Conservation (phyloP, 805 yeast species). For the Lachancea dasiensis region DNA sequence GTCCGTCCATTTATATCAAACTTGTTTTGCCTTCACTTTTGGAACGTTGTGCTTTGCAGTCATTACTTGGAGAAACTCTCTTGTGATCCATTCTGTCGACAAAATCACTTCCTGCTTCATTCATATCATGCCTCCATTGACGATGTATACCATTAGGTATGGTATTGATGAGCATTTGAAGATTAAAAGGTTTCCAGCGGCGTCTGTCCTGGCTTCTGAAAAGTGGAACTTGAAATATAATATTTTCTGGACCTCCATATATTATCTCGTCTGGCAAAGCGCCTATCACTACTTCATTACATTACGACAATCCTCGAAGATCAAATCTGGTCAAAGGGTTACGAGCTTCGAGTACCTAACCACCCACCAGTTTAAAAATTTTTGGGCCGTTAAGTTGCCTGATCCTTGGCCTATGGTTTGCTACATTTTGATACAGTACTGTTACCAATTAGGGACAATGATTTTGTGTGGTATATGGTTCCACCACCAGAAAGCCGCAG, state of each 20-base stretch:
- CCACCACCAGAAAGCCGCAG: conserved; percentile 58
- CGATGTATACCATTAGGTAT: conserved; percentile 82
- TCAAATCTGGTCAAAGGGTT: conserved; percentile 68
- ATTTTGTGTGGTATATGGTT: conserved; percentile 86
- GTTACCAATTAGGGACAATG: conserved; percentile 85
- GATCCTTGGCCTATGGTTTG: conserved; percentile 83
- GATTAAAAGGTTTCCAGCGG: conserved; percentile 68
- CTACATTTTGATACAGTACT: conserved; percentile 79
- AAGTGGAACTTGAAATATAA: conserved; percentile 52
- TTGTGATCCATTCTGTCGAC: conserved; percentile 86
- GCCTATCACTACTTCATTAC: conserved; percentile 90
- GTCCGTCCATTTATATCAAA: conserved; percentile 64
- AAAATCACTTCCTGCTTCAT: conserved; percentile 88
- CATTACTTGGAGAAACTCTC: conserved; percentile 90
- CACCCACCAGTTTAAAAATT: conserved; percentile 55
- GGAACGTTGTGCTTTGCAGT: conserved; percentile 94
- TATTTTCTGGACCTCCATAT: conserved; percentile 69
- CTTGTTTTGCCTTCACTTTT: conserved; percentile 79
- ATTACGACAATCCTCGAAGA: conserved; percentile 67
- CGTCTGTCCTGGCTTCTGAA: conserved; percentile 48
- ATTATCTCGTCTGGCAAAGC: conserved; percentile 86
- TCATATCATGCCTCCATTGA: conserved; percentile 84
- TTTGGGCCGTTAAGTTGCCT: conserved; percentile 83
- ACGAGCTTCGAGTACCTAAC: conserved; percentile 86
- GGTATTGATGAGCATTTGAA: conserved; percentile 52